Percentiles rank a stretch among this genome's conserved stretches.
Evolutionary conservation across 1,284 basidiomycete species (phyloP).

Genomic region (Malassezia nana): DNA sequence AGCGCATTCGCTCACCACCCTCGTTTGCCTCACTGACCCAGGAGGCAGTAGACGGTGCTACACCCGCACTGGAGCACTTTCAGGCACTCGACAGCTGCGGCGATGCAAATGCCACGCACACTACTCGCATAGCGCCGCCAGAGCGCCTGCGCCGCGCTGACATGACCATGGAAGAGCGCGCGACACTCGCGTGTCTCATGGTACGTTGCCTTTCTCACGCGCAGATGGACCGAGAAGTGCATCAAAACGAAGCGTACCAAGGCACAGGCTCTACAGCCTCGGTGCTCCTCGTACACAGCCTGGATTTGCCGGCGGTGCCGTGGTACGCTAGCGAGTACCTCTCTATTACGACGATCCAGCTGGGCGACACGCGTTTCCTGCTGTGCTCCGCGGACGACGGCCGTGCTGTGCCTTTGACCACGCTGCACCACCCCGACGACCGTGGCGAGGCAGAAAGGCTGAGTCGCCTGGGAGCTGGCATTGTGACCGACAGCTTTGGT

Average conservation of each 20-base stretch:
- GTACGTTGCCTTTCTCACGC: neutral
- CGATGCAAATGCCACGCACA: constrained; percentile 5
- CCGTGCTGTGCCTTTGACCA: constrained; percentile 59
- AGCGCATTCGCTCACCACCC: neutral
- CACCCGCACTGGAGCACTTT: neutral
- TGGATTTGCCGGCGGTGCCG: constrained; percentile 58
- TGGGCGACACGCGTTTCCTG: constrained; percentile 71
- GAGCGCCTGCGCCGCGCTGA: constrained; percentile 22
- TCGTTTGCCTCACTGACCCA: constrained; percentile 1
- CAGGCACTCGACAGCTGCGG: neutral
- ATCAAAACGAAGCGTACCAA: constrained; percentile 25
- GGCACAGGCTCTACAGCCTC: constrained; percentile 74
- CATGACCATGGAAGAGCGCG: constrained; percentile 40
- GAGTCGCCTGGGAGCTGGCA: constrained; percentile 72
- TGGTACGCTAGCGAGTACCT: constrained; percentile 47
- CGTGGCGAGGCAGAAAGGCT: constrained; percentile 72
- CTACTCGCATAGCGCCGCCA: constrained; percentile 26
- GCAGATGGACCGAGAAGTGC: constrained; percentile 36
- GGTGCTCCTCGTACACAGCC: constrained; percentile 73
- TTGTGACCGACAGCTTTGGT: constrained; percentile 89
- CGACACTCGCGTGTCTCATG: constrained; percentile 42
- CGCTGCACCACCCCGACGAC: constrained; percentile 74
- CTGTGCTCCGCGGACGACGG: constrained; percentile 67
- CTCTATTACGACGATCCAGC: constrained; percentile 69
- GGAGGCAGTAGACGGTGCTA: neutral